Percentiles rank a stretch among this genome's conserved stretches.
Conservation (phyloP, 345 rosid genomes). For the Populus tremula region DNA sequence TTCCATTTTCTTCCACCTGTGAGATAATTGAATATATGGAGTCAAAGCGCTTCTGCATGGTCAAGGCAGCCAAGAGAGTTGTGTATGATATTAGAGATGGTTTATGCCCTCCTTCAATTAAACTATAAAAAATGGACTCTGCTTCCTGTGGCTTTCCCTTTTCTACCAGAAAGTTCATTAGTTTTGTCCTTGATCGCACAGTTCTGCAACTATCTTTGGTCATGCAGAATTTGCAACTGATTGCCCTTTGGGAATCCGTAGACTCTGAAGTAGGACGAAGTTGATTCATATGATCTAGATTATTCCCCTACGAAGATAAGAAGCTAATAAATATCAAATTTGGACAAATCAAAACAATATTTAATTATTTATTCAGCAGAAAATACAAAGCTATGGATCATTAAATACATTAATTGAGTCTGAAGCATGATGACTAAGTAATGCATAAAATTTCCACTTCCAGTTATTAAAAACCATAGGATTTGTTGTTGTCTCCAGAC, state of each 20-base stretch:
- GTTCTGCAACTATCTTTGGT: slow-evolving; percentile 45
- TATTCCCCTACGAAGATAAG: slow-evolving; percentile 15
- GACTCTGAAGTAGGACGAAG: slow-evolving; percentile 11
- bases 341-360: background rate
- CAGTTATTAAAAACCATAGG: background rate
- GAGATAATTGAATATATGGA: slow-evolving; percentile 47
- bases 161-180: slow-evolving; percentile 52
- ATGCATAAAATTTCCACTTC: background rate
- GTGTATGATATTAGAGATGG: slow-evolving; percentile 53
- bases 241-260: slow-evolving; percentile 8
- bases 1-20: slow-evolving; percentile 45
- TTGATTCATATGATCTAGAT: slow-evolving; percentile 12
- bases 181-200: slow-evolving; percentile 54
- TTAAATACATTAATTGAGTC: background rate
- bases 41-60: slow-evolving; percentile 46
- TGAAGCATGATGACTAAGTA: background rate
- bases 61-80: slow-evolving; percentile 59
- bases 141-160: slow-evolving; percentile 57
- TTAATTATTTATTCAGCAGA: background rate
- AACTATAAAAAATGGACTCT: slow-evolving; percentile 36
- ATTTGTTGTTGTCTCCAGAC: background rate
- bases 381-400: background rate
- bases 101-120: slow-evolving; percentile 50
- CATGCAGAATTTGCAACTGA: slow-evolving; percentile 27
- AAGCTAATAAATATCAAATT: background rate